Conservation (phyloP, 1,284 basidiomycete species). For the Ustanciosporium gigantosporum region DNA sequence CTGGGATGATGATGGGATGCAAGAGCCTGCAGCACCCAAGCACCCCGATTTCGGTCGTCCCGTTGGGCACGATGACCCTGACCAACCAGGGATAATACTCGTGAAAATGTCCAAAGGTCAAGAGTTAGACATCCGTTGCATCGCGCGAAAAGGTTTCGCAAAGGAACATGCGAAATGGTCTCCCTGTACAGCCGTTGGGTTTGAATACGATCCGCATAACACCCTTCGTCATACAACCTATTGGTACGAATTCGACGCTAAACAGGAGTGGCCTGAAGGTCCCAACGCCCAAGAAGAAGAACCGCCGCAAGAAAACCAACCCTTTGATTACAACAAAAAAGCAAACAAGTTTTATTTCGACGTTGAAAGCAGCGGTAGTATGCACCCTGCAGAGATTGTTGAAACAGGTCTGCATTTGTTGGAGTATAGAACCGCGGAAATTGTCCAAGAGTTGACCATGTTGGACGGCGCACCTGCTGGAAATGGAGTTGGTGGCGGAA, state of each 20-base stretch:
- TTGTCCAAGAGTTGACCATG: conserved; percentile 57
- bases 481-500: not conserved
- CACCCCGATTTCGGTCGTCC: conserved; percentile 79
- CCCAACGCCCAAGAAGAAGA: conserved; percentile 57
- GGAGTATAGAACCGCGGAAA: conserved; percentile 54
- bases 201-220: conserved; percentile 99
- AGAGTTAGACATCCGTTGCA: conserved; percentile 81
- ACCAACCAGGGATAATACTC: conserved; percentile 69
- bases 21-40: conserved; percentile 39
- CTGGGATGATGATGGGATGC: conserved; percentile 43
- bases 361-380: conserved; percentile 54
- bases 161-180: conserved; percentile 99
- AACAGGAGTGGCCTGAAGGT: conserved; percentile 56
- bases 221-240: conserved; percentile 91
- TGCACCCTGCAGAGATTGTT: conserved; percentile 58
- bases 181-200: conserved; percentile 88
- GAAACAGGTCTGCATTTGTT: conserved; percentile 54
- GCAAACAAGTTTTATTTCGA: conserved; percentile 58
- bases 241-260: conserved; percentile 76
- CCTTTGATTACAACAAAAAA: conserved; percentile 53
- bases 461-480: conserved; percentile 40
- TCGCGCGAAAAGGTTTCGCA: conserved; percentile 95
- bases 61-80: conserved; percentile 70
- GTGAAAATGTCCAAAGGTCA: conserved; percentile 93
- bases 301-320: conserved; percentile 49